Evolutionary conservation across 805 yeast species (phyloP), one percentile per base, ranked within the genome.

Genomic region (Metschnikowia cerradonensis): DNA sequence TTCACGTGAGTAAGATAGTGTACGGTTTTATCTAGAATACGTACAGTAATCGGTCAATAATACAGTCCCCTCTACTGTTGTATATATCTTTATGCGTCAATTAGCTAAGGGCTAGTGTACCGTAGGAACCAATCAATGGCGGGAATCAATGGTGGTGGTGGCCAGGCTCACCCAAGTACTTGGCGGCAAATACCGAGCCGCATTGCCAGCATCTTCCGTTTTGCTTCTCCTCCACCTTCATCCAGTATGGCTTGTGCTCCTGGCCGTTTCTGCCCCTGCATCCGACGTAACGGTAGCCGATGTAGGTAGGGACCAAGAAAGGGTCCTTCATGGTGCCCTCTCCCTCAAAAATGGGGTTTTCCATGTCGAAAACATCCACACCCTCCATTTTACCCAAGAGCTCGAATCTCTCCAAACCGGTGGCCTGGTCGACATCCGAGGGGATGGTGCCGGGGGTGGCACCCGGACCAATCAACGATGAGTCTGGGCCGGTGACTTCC

Each of bases 181-280:
- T 88, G 64, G 91, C 75, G 66, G 88, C 83, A 80, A 87, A 92
- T 60, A 90, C 96, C 62, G 91, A 86, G 73, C 99, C 99, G 73
- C 98, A 92, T 74, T 94, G 97, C 96, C 97, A 89, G 78, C 97
- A 94, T 84, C 99, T 90, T 61, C 88, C 88, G 55, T 86, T 86
- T 73, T 88, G 78, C 45, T 81, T 88, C 58, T 78, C 81, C 60
- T 90, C 86, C 64, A 95, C 95, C 73, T 83, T 84, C 77, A 91
- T 81, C 97, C 97, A 92, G 85, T 84, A 82, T 60, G 89, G 82
- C 64, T 82, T 84, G 75, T 91, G 98, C 60, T 94, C 85, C 57
- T 88, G 96, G 52, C 90, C 95, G 66, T 96, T 97, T 60, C 88
- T 81, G 67, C 99, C 99, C 59, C 95, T 86, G 79, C 99, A 94